Evolutionary conservation across 164 flowering plant species (phyloP).

Genomic region (Chimonanthus praecox): DNA sequence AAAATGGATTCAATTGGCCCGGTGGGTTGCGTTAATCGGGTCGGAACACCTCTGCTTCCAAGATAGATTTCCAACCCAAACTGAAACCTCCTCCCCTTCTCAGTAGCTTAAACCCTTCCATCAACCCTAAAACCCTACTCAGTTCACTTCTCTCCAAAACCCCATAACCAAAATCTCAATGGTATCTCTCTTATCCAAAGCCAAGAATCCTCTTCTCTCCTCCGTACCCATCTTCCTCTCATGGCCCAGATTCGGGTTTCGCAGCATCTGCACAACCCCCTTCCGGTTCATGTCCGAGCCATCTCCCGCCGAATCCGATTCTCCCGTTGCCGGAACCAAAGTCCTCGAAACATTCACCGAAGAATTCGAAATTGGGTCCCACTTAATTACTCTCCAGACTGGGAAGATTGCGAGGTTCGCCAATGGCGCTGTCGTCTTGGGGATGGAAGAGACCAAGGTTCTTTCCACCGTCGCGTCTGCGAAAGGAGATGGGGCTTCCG

Average conservation of each 20-base stretch:
- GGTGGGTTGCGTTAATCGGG: too few relatives aligned
- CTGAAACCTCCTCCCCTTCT: too few relatives aligned
- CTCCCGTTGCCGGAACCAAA: constrained; percentile 37
- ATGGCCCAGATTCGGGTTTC: constrained; percentile 42
- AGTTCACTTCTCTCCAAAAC: too few relatives aligned
- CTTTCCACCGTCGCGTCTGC: constrained; percentile 69
- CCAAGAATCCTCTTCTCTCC: constrained; percentile 39
- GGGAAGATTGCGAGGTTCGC: constrained; percentile 91
- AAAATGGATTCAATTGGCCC: too few relatives aligned
- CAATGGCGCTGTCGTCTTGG: constrained; percentile 86
- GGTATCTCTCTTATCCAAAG: constrained; percentile 15
- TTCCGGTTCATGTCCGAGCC: constrained; percentile 19
- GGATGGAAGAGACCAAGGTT: constrained; percentile 75
- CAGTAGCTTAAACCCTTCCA: too few relatives aligned
- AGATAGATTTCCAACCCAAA: too few relatives aligned
- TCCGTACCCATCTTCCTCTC: constrained; percentile 35
- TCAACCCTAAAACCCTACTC: too few relatives aligned
- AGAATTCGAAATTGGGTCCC: constrained; percentile 82
- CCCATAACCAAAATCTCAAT: neutral
- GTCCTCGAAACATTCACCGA: constrained; percentile 62
- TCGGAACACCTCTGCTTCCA: too few relatives aligned
- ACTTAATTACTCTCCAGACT: constrained; percentile 56
- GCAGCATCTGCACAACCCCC: constrained; percentile 45
- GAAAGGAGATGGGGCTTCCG: constrained; percentile 53
- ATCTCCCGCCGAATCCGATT: constrained; percentile 18